Evolutionary conservation across 495 filamentous ascomycete species (phyloP).

Genomic region (Hyaloscypha variabilis): DNA sequence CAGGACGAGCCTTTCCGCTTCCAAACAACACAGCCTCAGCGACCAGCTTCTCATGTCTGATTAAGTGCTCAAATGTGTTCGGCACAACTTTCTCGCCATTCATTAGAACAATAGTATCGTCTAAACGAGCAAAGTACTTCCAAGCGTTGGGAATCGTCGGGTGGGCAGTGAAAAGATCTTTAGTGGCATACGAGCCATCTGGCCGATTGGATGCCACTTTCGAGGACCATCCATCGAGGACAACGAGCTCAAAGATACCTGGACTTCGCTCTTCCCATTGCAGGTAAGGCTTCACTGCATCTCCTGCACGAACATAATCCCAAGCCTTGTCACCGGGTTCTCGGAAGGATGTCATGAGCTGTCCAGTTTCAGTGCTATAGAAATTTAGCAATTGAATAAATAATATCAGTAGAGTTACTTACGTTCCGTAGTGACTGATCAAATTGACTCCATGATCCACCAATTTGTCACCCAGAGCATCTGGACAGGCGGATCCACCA

Average conservation of each 20-base stretch:
- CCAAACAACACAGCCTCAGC: conserved; percentile 54
- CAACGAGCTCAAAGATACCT: conserved; percentile 44
- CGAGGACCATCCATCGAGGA: conserved; percentile 51
- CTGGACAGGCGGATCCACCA: neutral
- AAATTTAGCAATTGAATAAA: neutral
- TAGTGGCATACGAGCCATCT: conserved; percentile 51
- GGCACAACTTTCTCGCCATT: conserved; percentile 66
- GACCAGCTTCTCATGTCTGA: conserved; percentile 51
- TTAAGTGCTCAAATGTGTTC: conserved; percentile 54
- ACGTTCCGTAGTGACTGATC: conserved; percentile 50
- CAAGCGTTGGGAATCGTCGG: conserved; percentile 53
- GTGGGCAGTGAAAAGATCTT: conserved; percentile 59
- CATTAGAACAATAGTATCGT: conserved; percentile 59
- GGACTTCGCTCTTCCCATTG: conserved; percentile 29
- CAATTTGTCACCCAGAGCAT: conserved; percentile 25
- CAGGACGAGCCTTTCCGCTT: conserved; percentile 27
- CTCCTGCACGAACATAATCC: conserved; percentile 40
- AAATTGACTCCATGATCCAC: conserved; percentile 57
- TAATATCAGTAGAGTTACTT: conserved; percentile 8
- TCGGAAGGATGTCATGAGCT: neutral
- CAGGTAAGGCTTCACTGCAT: conserved; percentile 32
- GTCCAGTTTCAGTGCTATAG: conserved; percentile 43
- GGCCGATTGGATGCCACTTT: conserved; percentile 51
- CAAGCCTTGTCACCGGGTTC: conserved; percentile 38
- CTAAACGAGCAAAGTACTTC: conserved; percentile 58